Evolutionary conservation across 2,329 filamentous ascomycete species (phyloP).

Genomic region (Thermothelomyces thermophilus): DNA sequence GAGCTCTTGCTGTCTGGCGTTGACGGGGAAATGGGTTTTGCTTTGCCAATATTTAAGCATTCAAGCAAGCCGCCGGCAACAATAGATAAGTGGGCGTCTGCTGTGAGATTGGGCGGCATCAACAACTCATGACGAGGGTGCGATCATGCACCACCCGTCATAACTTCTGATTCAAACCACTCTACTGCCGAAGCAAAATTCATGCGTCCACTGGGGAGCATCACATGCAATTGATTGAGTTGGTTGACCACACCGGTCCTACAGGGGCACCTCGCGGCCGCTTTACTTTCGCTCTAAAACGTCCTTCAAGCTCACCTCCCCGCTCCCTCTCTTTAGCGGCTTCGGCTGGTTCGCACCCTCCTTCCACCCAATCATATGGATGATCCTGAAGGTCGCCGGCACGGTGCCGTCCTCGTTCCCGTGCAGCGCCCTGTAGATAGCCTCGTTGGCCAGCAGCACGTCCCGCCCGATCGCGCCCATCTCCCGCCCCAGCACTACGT

Average conservation of each 20-base stretch:
- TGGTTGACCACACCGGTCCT: neutral
- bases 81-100: constrained; percentile 8
- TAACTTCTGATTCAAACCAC: too few species aligned
- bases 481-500: constrained; percentile 80
- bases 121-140: too few species aligned
- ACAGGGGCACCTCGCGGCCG: neutral
- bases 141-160: too few species aligned
- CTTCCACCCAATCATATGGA: constrained; percentile 99
- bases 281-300: constrained; percentile 48
- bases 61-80: neutral
- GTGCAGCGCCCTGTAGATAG: constrained; percentile 82
- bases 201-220: too few species aligned
- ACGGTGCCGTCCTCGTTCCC: constrained; percentile 70
- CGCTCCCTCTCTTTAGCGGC: constrained; percentile 76
- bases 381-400: constrained; percentile 88
- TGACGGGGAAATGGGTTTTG: neutral
- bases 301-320: constrained; percentile 83
- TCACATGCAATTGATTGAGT: too few species aligned
- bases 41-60: neutral
- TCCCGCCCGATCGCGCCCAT: constrained; percentile 72
- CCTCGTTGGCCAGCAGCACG: constrained; percentile 78
- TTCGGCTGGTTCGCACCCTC: constrained; percentile 71
- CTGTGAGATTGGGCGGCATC: too few species aligned
- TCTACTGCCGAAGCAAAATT: too few species aligned
- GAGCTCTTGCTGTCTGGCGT: constrained; percentile 6